Base-by-base conservation (phyloP, 2,329 filamentous ascomycete species). In the Paraphaeosphaeria sporulosa region DNA sequence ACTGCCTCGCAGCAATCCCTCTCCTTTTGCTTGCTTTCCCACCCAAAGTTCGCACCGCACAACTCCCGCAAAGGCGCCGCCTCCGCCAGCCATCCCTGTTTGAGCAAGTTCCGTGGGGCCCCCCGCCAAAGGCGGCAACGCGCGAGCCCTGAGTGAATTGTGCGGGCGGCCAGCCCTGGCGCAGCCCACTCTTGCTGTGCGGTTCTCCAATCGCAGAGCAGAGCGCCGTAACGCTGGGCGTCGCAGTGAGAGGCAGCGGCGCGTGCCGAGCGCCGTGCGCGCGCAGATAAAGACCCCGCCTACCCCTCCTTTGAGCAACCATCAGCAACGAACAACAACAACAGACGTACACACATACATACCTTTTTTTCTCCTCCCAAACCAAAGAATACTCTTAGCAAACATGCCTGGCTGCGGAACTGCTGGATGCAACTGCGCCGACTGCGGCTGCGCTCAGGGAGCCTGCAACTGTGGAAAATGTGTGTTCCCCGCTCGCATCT, bases 381-480 rank as follows among this genome's bases (percentile, higher is more conserved):
- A 30, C 51, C 9, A 32, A 50, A 47, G 43, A 25, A 10, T 23
- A 55, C 15, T n/a, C 17, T 40, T 57, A 38, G 42, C 60, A 46
- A 72, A 63, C 21, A 74, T 74, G 71, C 65, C 70, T 62, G 69
- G 68, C 66, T 74, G 71, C 58, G 70, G 71, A 71, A 69, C 65
- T 54, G 61, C 64, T 32, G 64, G 67, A 44, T 74, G 71, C 67
- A 64, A 56, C 60, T 74, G 71, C 64, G 67, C 65, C 63, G 65
- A 70, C 60, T 74, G 71, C 64, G 63, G 64, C 57, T 74, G 71
- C 62, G 66, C 70, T 50, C 59, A 62, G 50, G 71, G 71, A 38
- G 64, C 69, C 55, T 74, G 71, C 69, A 68, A 66, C 64, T 74
- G 71, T 67, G 68, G 67, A 61, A 70, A 67, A 67, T 70, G 63